Conservation (phyloP, 257 asterid genomes). For the Solanum bukasovii region DNA sequence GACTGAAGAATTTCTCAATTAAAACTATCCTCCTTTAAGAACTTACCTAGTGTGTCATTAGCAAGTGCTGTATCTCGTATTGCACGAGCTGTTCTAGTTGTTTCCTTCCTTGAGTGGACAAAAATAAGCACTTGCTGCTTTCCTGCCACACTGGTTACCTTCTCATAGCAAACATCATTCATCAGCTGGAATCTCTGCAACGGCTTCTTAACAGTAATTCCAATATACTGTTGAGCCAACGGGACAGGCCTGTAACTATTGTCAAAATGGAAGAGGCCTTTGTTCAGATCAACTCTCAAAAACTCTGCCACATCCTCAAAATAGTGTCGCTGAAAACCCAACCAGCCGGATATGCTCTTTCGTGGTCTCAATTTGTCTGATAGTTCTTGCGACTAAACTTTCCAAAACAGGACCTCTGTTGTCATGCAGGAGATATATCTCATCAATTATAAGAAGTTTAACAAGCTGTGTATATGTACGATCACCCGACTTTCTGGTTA, state of each 20-base stretch:
- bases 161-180: slow-evolving; percentile 36
- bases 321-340: slow-evolving; percentile 34
- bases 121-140: slow-evolving; percentile 34
- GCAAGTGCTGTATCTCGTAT: slow-evolving; percentile 29
- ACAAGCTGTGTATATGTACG: slow-evolving; percentile 35
- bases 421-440: slow-evolving; percentile 32
- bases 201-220: slow-evolving; percentile 31
- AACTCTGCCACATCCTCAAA: slow-evolving; percentile 29
- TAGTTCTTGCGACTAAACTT: slow-evolving; percentile 29
- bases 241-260: slow-evolving; percentile 34
- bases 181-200: slow-evolving; percentile 32
- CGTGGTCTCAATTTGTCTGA: slow-evolving; percentile 31
- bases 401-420: slow-evolving; percentile 36
- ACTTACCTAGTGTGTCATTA: slow-evolving; percentile 27
- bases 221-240: slow-evolving; percentile 27
- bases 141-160: slow-evolving; percentile 25
- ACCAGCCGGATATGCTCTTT: slow-evolving; percentile 33
- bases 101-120: slow-evolving; percentile 36
- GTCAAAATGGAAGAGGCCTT: slow-evolving; percentile 33
- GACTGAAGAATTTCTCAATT: slow-evolving; percentile 26
- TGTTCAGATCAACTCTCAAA: slow-evolving; percentile 26
- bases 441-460: slow-evolving; percentile 28
- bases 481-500: slow-evolving; percentile 36
- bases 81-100: slow-evolving; percentile 32
- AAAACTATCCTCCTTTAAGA: slow-evolving; percentile 23